Conservation (phyloP, 2,329 filamentous ascomycete genomes). For the Kalaharituber pfeilii region DNA sequence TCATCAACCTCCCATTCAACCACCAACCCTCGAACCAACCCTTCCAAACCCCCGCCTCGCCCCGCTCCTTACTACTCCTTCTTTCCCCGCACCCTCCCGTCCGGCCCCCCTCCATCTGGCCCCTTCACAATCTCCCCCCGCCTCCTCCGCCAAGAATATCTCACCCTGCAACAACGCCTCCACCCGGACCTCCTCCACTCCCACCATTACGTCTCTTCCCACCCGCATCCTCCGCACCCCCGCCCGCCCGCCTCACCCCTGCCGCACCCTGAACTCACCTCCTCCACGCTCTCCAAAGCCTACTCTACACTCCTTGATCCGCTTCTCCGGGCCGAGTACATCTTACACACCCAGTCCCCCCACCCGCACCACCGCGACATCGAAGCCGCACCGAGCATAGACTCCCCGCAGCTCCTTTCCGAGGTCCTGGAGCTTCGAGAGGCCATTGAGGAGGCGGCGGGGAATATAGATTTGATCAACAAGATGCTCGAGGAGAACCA, state of each 20-base stretch:
- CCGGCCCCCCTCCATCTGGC: constrained; percentile 59
- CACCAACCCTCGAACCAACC: not conserved
- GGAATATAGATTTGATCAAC: constrained; percentile 44
- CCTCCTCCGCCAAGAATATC: constrained; percentile 60
- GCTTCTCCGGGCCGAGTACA: constrained; percentile 69
- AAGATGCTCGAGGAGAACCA: constrained; percentile 49
- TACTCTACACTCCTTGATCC: constrained; percentile 72
- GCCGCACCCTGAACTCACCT: constrained; percentile 28
- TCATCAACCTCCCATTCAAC: no score
- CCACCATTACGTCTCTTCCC: constrained; percentile 27
- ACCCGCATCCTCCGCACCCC: constrained; percentile 40
- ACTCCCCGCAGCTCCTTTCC: constrained; percentile 53
- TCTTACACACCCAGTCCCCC: constrained; percentile 52
- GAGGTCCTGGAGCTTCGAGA: constrained; percentile 66
- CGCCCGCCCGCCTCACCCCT: constrained; percentile 34
- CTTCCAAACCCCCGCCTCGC: constrained; percentile 15
- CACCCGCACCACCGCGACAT: constrained; percentile 70
- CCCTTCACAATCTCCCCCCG: constrained; percentile 57
- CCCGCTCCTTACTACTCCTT: constrained; percentile 66
- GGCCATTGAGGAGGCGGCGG: constrained; percentile 51
- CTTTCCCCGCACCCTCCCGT: constrained; percentile 63
- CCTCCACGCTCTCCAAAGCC: constrained; percentile 68
- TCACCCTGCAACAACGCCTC: constrained; percentile 58
- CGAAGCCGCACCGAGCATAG: constrained; percentile 50
- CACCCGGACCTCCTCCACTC: constrained; percentile 50